Evolutionary conservation across 2,329 filamentous ascomycete species (phyloP).

Genomic region (Sphaceloma murrayae): DNA sequence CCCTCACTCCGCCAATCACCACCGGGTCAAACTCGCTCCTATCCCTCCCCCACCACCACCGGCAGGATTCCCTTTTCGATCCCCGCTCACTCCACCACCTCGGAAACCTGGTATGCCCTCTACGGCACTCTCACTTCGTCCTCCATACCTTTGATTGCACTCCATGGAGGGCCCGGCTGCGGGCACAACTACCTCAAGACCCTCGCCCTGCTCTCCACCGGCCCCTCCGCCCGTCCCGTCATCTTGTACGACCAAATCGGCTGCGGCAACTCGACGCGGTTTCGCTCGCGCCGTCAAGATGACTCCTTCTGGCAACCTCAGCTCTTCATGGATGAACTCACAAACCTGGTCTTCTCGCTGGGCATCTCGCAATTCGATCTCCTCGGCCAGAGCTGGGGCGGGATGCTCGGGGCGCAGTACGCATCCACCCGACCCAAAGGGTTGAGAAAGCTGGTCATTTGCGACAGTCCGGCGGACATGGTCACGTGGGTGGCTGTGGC

Average conservation of each 20-base stretch:
- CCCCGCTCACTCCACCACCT: constrained; percentile 27
- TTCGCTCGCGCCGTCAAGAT: constrained; percentile 38
- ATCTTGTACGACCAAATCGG: constrained; percentile 49
- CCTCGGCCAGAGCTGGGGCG: constrained; percentile 46
- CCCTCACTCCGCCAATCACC: constrained; percentile 16
- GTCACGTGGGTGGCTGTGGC: constrained; percentile 25
- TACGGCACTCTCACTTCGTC: constrained; percentile 29
- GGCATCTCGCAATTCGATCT: constrained; percentile 36
- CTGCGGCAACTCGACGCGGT: constrained; percentile 41
- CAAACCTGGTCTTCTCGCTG: constrained; percentile 39
- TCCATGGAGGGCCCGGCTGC: constrained; percentile 42
- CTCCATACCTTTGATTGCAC: constrained; percentile 28
- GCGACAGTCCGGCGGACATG: constrained; percentile 26
- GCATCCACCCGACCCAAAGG: constrained; percentile 32
- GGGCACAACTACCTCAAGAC: constrained; percentile 30
- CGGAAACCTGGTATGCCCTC: constrained; percentile 34
- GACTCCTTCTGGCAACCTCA: constrained; percentile 40
- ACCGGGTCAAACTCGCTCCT: constrained; percentile 22
- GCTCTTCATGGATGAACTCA: constrained; percentile 42
- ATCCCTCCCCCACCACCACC: constrained; percentile 23
- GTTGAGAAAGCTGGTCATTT: constrained; percentile 32
- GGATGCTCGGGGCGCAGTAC: constrained; percentile 40
- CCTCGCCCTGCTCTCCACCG: constrained; percentile 31
- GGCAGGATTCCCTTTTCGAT: constrained; percentile 29
- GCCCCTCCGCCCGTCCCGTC: constrained; percentile 34